These are phyloP conservation scores for Adansonia rubrostipa DNA, from an alignment of 441 rosid genomes.

Conservation along the genomic window DNA sequence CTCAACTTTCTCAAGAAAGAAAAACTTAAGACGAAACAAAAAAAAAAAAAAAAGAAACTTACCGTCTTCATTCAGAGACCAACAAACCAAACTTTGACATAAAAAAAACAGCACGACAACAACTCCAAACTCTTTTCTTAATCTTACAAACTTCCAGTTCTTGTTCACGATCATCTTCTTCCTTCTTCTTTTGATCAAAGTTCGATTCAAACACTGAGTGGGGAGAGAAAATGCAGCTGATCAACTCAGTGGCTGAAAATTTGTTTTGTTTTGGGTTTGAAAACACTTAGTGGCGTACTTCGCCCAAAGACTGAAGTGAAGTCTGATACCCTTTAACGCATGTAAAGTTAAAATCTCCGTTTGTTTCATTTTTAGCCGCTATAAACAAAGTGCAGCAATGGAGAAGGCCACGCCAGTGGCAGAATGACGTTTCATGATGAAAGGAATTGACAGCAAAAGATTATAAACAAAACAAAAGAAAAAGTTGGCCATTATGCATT, in stretches of 20 bases:
- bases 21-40: neutral
- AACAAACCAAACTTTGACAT: constrained; percentile 37
- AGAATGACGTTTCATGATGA: no score
- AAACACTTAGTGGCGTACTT: neutral
- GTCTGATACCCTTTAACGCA: neutral
- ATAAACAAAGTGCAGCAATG: neutral
- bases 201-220: neutral
- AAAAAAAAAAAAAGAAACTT: constrained; percentile 1
- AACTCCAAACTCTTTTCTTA: constrained; percentile 31
- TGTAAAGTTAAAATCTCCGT: neutral
- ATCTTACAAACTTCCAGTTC: constrained; percentile 44
- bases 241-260: no score
- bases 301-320: neutral
- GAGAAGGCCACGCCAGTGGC: neutral
- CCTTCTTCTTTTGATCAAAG: neutral
- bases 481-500: neutral
- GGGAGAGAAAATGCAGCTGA: neutral
- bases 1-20: constrained; percentile 32
- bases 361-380: neutral
- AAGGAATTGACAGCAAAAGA: no score
- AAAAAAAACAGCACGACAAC: constrained; percentile 35
- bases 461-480: neutral
- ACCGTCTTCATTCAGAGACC: constrained; percentile 60
- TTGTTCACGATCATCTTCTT: constrained; percentile 32
- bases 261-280: neutral